Conservation (phyloP, 176 grass and related monocot genomes). For the Rhipidocladum racemiflorum region DNA sequence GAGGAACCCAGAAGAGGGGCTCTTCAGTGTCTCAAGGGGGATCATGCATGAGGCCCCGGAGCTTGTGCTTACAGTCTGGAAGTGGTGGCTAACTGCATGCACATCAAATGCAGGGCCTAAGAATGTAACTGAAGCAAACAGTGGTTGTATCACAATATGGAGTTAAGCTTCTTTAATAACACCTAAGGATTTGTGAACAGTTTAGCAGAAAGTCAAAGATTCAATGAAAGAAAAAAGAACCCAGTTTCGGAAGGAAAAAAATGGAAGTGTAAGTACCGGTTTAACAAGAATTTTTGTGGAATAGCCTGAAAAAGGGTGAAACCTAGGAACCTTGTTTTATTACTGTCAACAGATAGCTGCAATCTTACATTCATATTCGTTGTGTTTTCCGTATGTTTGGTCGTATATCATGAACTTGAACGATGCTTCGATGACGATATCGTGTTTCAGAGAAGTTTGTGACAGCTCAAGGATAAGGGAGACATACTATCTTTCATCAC, state of each 20-base stretch:
- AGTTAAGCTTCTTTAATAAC: not conserved
- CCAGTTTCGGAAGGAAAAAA: too few relatives aligned
- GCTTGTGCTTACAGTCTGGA: slow-evolving; percentile 4
- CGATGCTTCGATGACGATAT: slow-evolving; percentile 9
- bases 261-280: not conserved
- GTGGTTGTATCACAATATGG: not conserved
- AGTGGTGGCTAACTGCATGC: slow-evolving; percentile 23
- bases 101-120: not conserved
- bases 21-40: slow-evolving; percentile 14
- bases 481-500: not conserved
- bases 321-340: not conserved
- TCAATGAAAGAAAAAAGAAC: not conserved
- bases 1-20: slow-evolving; percentile 2
- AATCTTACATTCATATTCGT: not conserved
- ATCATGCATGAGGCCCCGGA: slow-evolving; percentile 32
- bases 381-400: slow-evolving; percentile 24
- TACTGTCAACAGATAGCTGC: not conserved
- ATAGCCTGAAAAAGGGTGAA: too few relatives aligned
- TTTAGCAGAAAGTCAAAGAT: not conserved
- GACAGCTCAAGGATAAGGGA: slow-evolving; percentile 20
- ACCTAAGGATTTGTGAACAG: too few relatives aligned
- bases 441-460: not conserved
- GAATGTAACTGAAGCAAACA: not conserved
- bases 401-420: slow-evolving; percentile 40
- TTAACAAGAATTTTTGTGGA: not conserved